phyloP scores from a whole-genome alignment of 345 rosid species.

The Trapa bicornis region DNA sequence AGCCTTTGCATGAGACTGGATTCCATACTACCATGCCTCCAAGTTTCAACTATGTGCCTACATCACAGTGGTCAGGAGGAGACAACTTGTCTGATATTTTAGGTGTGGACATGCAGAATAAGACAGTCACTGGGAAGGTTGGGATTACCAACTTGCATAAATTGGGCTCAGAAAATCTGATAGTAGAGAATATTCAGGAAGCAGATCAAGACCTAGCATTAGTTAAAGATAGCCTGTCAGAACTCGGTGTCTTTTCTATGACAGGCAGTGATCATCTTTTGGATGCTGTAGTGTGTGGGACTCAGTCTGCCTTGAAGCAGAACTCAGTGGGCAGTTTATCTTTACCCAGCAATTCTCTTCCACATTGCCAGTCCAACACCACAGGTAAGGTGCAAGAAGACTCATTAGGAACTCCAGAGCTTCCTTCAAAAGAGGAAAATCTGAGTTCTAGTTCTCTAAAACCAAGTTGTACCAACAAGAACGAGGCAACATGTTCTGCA shows the following conservation, averaged over 20 bases:
- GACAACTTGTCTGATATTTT: constrained; percentile 64
- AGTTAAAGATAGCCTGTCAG: constrained; percentile 13
- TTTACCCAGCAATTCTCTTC: too few species aligned
- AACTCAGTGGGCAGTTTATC: constrained; percentile 48
- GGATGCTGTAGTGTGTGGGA: constrained; percentile 85
- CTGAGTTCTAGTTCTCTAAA: constrained; percentile 26
- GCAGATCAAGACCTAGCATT: constrained; percentile 24
- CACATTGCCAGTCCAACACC: too few species aligned
- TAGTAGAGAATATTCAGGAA: constrained; percentile 21
- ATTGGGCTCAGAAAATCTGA: constrained; percentile 22
- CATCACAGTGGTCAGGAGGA: constrained; percentile 27
- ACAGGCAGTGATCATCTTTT: constrained; percentile 55
- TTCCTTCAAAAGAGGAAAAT: constrained; percentile 26
- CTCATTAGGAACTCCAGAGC: constrained; percentile 18
- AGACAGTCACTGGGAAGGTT: constrained; percentile 28
- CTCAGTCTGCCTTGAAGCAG: constrained; percentile 42
- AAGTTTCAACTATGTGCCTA: constrained; percentile 18
- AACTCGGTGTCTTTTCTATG: constrained; percentile 4
- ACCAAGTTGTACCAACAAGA: constrained; percentile 28
- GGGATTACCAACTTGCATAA: constrained; percentile 23
- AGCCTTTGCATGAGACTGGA: constrained; percentile 14
- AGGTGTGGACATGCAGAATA: constrained; percentile 53
- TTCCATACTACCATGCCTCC: constrained; percentile 10
- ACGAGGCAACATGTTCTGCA: constrained; percentile 29
- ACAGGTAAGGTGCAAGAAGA: too few species aligned